A percentile compares a stretch with the other conserved stretches of the same genome.
Evolutionary conservation across 495 filamentous ascomycete genomes (phyloP).

Genomic region (Baudoinia panamericana): DNA sequence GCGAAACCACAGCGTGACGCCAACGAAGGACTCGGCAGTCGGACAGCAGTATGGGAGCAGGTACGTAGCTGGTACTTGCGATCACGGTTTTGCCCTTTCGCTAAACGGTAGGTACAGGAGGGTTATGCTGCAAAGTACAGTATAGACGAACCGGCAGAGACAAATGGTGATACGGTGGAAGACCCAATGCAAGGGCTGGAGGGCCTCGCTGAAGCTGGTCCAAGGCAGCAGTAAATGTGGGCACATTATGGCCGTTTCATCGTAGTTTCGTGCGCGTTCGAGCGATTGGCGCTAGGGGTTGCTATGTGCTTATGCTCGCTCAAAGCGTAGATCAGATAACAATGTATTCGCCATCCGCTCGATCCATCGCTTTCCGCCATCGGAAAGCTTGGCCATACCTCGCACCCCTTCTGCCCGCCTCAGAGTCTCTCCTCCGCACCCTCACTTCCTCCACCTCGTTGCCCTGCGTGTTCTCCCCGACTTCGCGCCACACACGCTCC

Average conservation of each 20-base stretch:
- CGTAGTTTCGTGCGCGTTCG: not conserved
- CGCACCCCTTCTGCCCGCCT: conserved; percentile 26
- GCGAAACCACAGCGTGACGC: conserved; percentile 88
- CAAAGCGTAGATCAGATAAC: conserved; percentile 65
- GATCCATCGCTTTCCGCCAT: conserved; percentile 66
- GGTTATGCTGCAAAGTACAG: conserved; percentile 84
- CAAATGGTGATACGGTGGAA: conserved; percentile 39
- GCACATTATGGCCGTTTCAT: not conserved
- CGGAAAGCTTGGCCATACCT: conserved; percentile 44
- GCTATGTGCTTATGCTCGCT: too few species aligned
- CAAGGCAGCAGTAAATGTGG: conserved; percentile 25
- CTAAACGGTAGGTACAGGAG: conserved; percentile 48
- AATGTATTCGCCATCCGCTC: conserved; percentile 73
- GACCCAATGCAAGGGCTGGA: conserved; percentile 96
- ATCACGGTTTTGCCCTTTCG: conserved; percentile 4
- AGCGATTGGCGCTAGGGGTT: conserved; percentile 1
- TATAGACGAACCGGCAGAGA: conserved; percentile 66
- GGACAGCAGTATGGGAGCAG: conserved; percentile 97
- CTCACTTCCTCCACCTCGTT: conserved; percentile 22
- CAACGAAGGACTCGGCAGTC: conserved; percentile 75
- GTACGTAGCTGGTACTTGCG: conserved; percentile 36
- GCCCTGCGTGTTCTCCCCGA: conserved; percentile 22
- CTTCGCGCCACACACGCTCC: conserved; percentile 64
- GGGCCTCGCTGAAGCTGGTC: conserved; percentile 84
- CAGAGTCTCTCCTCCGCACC: conserved; percentile 26